Evolutionary conservation across 257 asterid genomes (phyloP).

Genomic region (Jasminum sambac): DNA sequence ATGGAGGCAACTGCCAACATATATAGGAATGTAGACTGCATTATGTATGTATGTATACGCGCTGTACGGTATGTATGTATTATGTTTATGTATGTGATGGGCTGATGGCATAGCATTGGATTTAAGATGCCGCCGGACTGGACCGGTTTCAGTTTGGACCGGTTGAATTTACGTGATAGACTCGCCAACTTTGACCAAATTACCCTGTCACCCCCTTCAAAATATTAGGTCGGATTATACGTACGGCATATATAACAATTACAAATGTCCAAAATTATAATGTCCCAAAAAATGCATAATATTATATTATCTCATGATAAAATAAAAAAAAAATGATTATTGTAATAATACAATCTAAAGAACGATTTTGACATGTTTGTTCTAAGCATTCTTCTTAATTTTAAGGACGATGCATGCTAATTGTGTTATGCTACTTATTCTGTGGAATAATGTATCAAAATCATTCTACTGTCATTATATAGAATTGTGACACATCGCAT

Average conservation of each 20-base stretch:
- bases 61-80: not conserved
- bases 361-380: not conserved
- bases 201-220: not conserved
- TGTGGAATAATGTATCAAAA: no score
- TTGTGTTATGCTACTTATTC: no score
- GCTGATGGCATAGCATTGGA: not conserved
- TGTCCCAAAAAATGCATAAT: no score
- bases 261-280: not conserved
- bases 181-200: not conserved
- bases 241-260: not conserved
- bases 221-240: not conserved
- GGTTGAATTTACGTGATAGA: not conserved
- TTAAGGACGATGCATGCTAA: not conserved
- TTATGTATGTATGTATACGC: not conserved
- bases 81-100: not conserved
- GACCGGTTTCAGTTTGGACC: not conserved
- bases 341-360: constrained; percentile 5
- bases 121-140: not conserved
- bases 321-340: not conserved
- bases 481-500: no score
- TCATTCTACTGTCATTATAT: no score
- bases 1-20: not conserved
- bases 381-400: not conserved
- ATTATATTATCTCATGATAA: no score
- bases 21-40: not conserved